Conservation (phyloP, 306 rosid genomes). For the Quercus aquifolioides region DNA sequence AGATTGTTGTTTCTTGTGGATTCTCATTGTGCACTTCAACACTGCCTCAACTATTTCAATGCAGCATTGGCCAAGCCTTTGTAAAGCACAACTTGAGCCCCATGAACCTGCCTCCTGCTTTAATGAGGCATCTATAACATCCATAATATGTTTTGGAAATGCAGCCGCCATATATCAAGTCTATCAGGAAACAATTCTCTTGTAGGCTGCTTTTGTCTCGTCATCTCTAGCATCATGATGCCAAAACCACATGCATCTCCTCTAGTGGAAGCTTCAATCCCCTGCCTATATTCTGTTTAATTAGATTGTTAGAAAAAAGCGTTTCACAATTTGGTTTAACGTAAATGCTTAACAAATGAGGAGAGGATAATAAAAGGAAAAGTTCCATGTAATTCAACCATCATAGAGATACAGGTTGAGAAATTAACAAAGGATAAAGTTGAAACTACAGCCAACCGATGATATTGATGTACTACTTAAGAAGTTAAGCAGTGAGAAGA, state of each 20-base stretch:
- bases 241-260: conserved; percentile 26
- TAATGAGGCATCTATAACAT: conserved; percentile 17
- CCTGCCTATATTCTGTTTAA: conserved; percentile 20
- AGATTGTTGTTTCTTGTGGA: conserved; percentile 4
- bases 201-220: conserved; percentile 17
- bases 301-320: background rate
- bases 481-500: no score
- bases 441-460: no score
- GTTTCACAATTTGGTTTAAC: no score
- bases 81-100: background rate
- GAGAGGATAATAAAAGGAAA: no score
- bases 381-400: no score
- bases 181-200: conserved; percentile 6
- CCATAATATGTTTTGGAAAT: conserved; percentile 16
- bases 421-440: no score
- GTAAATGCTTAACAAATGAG: no score
- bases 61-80: conserved; percentile 17
- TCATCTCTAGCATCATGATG: conserved; percentile 22
- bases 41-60: background rate
- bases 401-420: no score
- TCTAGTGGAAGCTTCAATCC: conserved; percentile 20
- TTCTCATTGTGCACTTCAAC: conserved; percentile 13
- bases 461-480: no score
- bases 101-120: conserved; percentile 3
- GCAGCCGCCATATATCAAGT: conserved; percentile 16